These are phyloP conservation scores for Penicillium coffeae DNA, from an alignment of 495 filamentous ascomycete genomes.

Conservation along the genomic window DNA sequence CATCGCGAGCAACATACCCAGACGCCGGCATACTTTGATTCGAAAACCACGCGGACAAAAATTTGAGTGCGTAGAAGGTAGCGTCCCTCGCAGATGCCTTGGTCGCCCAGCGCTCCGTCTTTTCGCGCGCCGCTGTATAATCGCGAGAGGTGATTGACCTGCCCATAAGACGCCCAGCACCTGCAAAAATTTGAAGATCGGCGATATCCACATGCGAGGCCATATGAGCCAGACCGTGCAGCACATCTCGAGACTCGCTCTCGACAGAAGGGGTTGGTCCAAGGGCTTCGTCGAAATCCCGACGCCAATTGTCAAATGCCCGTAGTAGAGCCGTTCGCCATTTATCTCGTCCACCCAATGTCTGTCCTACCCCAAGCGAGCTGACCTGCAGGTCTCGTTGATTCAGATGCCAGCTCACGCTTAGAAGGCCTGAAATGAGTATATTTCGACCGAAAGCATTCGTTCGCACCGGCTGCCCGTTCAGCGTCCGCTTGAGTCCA, in stretches of 20 bases:
- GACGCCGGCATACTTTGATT: slow-evolving; percentile 42
- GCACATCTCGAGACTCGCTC: slow-evolving; percentile 72
- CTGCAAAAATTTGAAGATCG: slow-evolving; percentile 95
- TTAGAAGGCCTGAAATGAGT: slow-evolving; percentile 89
- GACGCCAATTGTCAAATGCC: slow-evolving; percentile 93
- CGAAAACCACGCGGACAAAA: slow-evolving; percentile 74
- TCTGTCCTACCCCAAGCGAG: slow-evolving; percentile 72
- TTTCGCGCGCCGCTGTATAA: slow-evolving; percentile 70
- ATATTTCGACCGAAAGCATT: slow-evolving; percentile 95
- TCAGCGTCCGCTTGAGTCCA: slow-evolving; percentile 85
- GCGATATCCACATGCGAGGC: slow-evolving; percentile 96
- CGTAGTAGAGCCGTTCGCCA: slow-evolving; percentile 86
- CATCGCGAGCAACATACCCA: slow-evolving; percentile 78
- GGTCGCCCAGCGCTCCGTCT: slow-evolving; percentile 84
- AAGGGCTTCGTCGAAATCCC: slow-evolving; percentile 85
- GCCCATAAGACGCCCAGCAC: slow-evolving; percentile 78
- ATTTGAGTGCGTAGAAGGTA: slow-evolving; percentile 87
- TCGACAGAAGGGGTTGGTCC: slow-evolving; percentile 39
- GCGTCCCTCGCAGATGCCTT: slow-evolving; percentile 90
- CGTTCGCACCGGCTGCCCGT: slow-evolving; percentile 80
- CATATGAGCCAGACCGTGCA: slow-evolving; percentile 96
- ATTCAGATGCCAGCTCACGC: slow-evolving; percentile 97
- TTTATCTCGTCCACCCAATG: slow-evolving; percentile 85
- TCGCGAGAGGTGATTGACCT: slow-evolving; percentile 80
- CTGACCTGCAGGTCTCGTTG: slow-evolving; percentile 93